Evolutionary conservation across 257 asterid species (phyloP), one percentile per base, ranked within the genome.

Genomic region (Craterostigma plantagineum): DNA sequence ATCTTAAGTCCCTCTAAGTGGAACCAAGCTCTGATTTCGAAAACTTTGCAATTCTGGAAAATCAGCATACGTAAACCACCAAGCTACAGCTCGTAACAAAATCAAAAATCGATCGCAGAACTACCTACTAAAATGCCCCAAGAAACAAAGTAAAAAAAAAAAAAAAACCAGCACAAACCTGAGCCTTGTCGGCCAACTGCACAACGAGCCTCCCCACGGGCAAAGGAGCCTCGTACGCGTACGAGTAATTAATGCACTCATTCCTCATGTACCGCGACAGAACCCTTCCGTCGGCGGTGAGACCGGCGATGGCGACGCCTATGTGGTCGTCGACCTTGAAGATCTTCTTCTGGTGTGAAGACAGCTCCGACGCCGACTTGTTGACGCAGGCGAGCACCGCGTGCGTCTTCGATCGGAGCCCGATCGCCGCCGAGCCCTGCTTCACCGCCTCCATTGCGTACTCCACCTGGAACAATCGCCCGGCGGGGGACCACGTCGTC

Each of bases 371-470:
- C 54, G 63, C 83, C 1, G 92, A 81, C 79, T 90, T 90, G 63
- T 90, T 90, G 14, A 83, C 94, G 16, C 76, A 64, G 8, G 94
- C 94, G 53, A 90, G 64, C 37, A 90, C 79, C 62, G 77, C 99
- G 52, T 83, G 91, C 1, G 92, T 70, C 75, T 79, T 90, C 54
- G 99, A 79, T 80, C 95, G 60, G 70, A 90, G 60, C 34, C 95
- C 99, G 37, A 90, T 79, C 52, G 99, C 95, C 46, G 95, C 95
- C 34, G 95, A 79, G 40, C 99, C 99, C 64, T 83, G 95, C 69
- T 90, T 83, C 63, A 82, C 99, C 35, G 99, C 95, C 64, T 90
- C 99, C 99, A 90, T 90, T 10, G 95, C 92, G 59, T 83, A 90
- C 50, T 90, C 99, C 14, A 90, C 99, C 49, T 90, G 95, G 52